Evolutionary conservation across 179 eudicot species (phyloP).

Genomic region (Silene vulgaris): DNA sequence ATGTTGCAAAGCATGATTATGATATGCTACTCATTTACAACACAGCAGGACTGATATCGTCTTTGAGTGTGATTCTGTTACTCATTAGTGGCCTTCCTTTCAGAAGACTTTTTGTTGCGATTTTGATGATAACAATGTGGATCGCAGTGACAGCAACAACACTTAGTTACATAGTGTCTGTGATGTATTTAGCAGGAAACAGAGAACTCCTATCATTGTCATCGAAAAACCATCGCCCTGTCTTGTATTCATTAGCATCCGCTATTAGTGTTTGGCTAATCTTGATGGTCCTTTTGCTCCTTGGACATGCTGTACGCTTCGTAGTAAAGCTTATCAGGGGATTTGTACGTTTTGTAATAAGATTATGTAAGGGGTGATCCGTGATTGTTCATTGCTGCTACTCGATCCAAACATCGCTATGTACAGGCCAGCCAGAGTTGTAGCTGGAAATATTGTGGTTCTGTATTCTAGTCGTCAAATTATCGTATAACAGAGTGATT

Average conservation of each 20-base stretch:
- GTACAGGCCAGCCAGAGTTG: too few relatives aligned
- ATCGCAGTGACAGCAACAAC: slow-evolving; percentile 20
- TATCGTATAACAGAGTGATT: too few relatives aligned
- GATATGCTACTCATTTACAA: background rate
- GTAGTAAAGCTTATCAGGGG: background rate
- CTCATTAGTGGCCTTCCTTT: slow-evolving; percentile 28
- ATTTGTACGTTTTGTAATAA: background rate
- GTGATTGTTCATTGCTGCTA: too few relatives aligned
- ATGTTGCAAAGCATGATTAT: background rate
- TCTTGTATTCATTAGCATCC: background rate
- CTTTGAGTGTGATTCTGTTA: slow-evolving; percentile 24
- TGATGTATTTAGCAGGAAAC: background rate
- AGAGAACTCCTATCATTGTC: background rate
- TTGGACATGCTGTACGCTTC: background rate
- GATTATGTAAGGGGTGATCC: background rate
- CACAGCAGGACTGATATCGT: slow-evolving; percentile 20
- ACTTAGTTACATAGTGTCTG: background rate
- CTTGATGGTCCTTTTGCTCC: slow-evolving; percentile 10
- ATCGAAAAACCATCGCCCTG: background rate
- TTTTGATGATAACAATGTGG: slow-evolving; percentile 21
- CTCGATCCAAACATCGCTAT: too few relatives aligned
- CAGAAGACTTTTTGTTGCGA: slow-evolving; percentile 9
- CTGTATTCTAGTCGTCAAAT: too few relatives aligned
- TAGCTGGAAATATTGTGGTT: too few relatives aligned
- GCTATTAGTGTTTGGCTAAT: background rate